Conservation (phyloP, 2,329 filamentous ascomycete species). For the Diaporthe sp. region DNA sequence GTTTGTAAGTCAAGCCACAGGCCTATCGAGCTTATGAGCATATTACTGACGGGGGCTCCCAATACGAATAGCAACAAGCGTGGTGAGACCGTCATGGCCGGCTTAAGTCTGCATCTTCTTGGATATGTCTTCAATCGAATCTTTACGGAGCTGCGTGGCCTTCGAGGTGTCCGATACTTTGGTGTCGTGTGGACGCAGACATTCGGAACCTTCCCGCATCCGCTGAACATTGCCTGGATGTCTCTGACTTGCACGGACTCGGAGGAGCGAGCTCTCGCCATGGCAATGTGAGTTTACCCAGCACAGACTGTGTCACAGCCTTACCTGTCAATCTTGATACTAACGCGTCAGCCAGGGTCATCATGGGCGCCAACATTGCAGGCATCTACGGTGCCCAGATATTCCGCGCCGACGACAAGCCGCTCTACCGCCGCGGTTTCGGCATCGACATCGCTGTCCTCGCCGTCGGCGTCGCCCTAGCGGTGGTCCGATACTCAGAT, state of each 20-base stretch:
- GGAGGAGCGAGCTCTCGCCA: slow-evolving; percentile 70
- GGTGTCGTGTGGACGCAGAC: slow-evolving; percentile 69
- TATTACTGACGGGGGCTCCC: neutral
- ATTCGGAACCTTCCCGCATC: slow-evolving; percentile 68
- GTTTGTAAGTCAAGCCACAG: slow-evolving; percentile 56
- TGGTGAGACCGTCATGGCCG: slow-evolving; percentile 66
- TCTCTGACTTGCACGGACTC: slow-evolving; percentile 69
- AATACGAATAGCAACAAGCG: slow-evolving; percentile 57
- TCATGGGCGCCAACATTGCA: slow-evolving; percentile 74
- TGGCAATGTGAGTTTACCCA: slow-evolving; percentile 62
- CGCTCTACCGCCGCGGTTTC: slow-evolving; percentile 66
- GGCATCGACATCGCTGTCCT: slow-evolving; percentile 60
- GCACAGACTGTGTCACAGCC: neutral
- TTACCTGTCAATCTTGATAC: neutral
- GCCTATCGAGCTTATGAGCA: neutral
- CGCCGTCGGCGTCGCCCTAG: slow-evolving; percentile 57
- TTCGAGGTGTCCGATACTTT: slow-evolving; percentile 63
- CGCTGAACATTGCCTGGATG: slow-evolving; percentile 73
- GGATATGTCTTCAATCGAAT: slow-evolving; percentile 68
- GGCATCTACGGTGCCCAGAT: slow-evolving; percentile 74
- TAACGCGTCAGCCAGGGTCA: slow-evolving; percentile 56
- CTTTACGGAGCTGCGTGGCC: slow-evolving; percentile 60
- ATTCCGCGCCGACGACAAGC: slow-evolving; percentile 67
- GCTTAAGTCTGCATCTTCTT: slow-evolving; percentile 61
- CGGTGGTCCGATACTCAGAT: slow-evolving; percentile 59